Conservation (phyloP, 768 basidiomycete species). For the Coprinellus aureogranulatus region DNA sequence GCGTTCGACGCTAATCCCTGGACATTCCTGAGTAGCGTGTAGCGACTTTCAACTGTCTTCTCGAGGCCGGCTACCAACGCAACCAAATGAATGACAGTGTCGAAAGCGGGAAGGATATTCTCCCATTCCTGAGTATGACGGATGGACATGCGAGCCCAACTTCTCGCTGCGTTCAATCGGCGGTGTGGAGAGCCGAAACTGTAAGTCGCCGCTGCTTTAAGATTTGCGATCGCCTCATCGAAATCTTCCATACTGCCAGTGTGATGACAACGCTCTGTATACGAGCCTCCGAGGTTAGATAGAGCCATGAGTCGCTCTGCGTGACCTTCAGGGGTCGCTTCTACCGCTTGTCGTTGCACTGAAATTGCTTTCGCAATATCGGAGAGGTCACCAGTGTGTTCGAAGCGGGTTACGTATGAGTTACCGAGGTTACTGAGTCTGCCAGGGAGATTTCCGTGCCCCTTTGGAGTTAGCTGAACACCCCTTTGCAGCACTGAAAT, state of each 20-base stretch:
- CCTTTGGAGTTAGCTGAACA: not conserved
- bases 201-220: not conserved
- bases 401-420: not conserved
- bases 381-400: not conserved
- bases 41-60: not conserved
- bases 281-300: too few species aligned
- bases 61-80: not conserved
- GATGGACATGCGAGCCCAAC: not conserved
- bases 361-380: not conserved
- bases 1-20: constrained; percentile 8
- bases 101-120: not conserved
- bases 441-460: not conserved
- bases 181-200: not conserved
- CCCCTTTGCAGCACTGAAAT: not conserved
- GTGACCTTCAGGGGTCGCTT: not conserved
- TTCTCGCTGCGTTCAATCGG: not conserved
- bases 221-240: not conserved
- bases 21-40: not conserved
- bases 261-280: too few species aligned
- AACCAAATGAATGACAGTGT: not conserved
- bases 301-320: not conserved
- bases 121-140: not conserved
- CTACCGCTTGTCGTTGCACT: not conserved
- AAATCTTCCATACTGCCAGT: not conserved
- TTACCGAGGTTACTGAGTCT: not conserved